Base-by-base conservation (phyloP, 768 basidiomycete species). In the Crucibulum laeve region DNA sequence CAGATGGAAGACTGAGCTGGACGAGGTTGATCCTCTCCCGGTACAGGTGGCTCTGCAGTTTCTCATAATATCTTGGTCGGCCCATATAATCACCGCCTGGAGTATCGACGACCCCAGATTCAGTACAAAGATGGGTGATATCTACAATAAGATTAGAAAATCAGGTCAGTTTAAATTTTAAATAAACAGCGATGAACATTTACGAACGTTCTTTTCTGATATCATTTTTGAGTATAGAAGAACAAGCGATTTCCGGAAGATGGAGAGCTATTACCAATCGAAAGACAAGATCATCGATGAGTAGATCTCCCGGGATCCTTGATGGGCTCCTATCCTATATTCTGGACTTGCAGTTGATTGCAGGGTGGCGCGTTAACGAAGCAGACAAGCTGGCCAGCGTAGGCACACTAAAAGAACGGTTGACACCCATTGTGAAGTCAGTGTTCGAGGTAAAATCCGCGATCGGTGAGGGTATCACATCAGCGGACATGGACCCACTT, bases 381-480 rank as follows among this genome's bases (percentile, higher is more conserved):
- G 15, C 5, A 4, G 39, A 34, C 5, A 15, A 19, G 11, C 10
- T 5, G 3, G 32, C 25, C 5, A 59, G 80, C 38, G 57, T 63
- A 5, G 52, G 61, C 4, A 67, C 63, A 21, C 81, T 80, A 48
- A 59, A 61, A 1, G 68, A 66, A 0, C 67, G 68, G n/a, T 59
- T 81, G 18, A 52, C 54, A 11, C 54, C 62, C 7, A 62, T 82
- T 25, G 67, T 74, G 25, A 64, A 67, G 17, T 55, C 67, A 4
- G 75, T 79, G 2, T 62, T 74, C 44, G 65, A 65, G 5, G 58
- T 83, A 44, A 79, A 79, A 50, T 77, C 73, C 54, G 74, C 73
- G 8, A 70, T 82, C 38, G 79, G 80, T 0, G 77, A 81, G 56
- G 76, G 74, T 40, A 65, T 84, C 36, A 76, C 76, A 1, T 74